Evolutionary conservation across 1,284 basidiomycete species (phyloP).

Genomic region (Papiliotrema laurentii): DNA sequence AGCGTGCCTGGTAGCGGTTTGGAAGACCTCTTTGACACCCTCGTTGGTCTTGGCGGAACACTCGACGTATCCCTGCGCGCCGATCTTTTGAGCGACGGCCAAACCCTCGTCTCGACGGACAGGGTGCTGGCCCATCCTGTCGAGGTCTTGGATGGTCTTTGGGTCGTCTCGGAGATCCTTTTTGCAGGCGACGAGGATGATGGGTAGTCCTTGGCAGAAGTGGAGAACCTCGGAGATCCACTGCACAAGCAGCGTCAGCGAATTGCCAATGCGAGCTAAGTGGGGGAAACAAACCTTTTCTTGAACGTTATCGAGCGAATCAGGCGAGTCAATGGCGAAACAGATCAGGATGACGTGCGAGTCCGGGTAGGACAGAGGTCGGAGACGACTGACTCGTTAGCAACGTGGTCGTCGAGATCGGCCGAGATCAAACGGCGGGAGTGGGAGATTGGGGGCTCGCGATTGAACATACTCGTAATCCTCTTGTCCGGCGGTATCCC

Average conservation of each 20-base stretch:
- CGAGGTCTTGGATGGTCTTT: slow-evolving; percentile 72
- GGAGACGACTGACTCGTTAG: slow-evolving; percentile 63
- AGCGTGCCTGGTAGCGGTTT: slow-evolving; percentile 77
- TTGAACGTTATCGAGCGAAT: slow-evolving; percentile 90
- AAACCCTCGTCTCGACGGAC: slow-evolving; percentile 67
- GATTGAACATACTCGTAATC: slow-evolving; percentile 52
- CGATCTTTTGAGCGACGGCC: slow-evolving; percentile 83
- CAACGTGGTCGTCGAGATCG: not conserved
- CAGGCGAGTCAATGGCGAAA: slow-evolving; percentile 87
- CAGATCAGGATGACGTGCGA: slow-evolving; percentile 91
- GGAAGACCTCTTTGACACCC: slow-evolving; percentile 88
- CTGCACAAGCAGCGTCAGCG: slow-evolving; percentile 46
- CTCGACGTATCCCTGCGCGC: slow-evolving; percentile 81
- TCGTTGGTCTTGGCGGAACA: slow-evolving; percentile 85
- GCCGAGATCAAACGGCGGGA: not conserved
- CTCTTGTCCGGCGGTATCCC: slow-evolving; percentile 95
- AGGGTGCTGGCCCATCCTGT: slow-evolving; percentile 74
- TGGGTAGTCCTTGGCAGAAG: slow-evolving; percentile 80
- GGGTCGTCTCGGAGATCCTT: slow-evolving; percentile 78
- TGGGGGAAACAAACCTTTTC: slow-evolving; percentile 67
- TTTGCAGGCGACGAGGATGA: slow-evolving; percentile 90
- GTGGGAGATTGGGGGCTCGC: not conserved
- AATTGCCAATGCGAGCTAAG: not conserved
- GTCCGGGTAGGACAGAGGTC: slow-evolving; percentile 86
- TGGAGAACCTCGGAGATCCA: slow-evolving; percentile 94